Conservation (phyloP, 768 basidiomycete genomes). For the Trametes gibbosa region DNA sequence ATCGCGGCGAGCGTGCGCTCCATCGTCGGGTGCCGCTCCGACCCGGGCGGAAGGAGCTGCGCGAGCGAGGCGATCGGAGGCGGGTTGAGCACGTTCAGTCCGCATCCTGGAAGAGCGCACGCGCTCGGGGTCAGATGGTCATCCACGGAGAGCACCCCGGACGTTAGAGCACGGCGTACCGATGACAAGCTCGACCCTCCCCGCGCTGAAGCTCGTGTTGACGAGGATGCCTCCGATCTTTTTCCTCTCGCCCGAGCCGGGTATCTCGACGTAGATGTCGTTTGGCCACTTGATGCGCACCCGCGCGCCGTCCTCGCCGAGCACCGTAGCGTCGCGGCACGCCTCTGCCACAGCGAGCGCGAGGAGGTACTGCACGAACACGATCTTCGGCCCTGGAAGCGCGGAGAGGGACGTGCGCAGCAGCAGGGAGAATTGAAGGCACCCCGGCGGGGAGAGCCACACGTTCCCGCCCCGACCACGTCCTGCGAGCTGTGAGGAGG, state of each 20-base stretch:
- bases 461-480: constrained; percentile 85
- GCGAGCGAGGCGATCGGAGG: constrained; percentile 80
- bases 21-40: constrained; percentile 46
- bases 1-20: constrained; percentile 77
- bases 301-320: constrained; percentile 47
- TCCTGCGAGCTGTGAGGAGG: constrained; percentile 83
- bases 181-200: constrained; percentile 72
- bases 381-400: constrained; percentile 64
- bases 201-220: constrained; percentile 77
- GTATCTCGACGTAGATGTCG: constrained; percentile 79
- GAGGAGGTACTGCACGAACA: constrained; percentile 93
- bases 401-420: constrained; percentile 53
- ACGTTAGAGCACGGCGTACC: constrained; percentile 64
- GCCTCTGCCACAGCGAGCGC: constrained; percentile 88
- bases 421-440: constrained; percentile 80
- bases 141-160: no score
- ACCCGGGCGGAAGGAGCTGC: constrained; percentile 51
- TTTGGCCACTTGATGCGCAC: constrained; percentile 96
- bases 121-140: no score
- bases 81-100: constrained; percentile 81
- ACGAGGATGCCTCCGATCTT: constrained; percentile 94
- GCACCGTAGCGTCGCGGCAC: constrained; percentile 57
- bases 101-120: constrained; percentile 61
- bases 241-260: constrained; percentile 48
- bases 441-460: constrained; percentile 92